Conservation (phyloP, 2,329 filamentous ascomycete species). For the Cercospora sp. region DNA sequence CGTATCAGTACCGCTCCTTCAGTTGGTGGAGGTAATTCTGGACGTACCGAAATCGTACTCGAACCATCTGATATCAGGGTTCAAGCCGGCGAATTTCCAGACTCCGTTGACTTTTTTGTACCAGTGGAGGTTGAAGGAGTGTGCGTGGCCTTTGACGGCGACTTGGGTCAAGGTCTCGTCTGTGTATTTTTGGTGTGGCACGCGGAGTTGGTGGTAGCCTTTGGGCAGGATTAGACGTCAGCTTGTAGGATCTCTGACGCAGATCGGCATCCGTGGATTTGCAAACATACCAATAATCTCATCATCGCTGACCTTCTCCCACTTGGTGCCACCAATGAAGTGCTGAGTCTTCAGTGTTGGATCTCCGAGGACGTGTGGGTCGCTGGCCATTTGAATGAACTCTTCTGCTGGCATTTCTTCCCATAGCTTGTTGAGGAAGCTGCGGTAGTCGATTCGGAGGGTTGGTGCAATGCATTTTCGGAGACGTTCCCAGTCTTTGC, state of each 20-base stretch:
- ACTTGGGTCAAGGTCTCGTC: conserved; percentile 51
- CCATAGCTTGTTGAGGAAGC: conserved; percentile 57
- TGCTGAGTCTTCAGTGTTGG: conserved; percentile 58
- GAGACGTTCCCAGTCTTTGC: conserved; percentile 65
- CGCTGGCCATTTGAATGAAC: conserved; percentile 55
- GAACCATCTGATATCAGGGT: conserved; percentile 56
- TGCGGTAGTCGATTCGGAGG: conserved; percentile 67
- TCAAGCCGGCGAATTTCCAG: conserved; percentile 60
- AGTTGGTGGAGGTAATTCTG: no score
- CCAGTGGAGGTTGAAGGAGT: conserved; percentile 56
- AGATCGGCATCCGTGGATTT: neutral
- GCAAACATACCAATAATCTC: conserved; percentile 43
- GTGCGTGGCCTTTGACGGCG: conserved; percentile 57
- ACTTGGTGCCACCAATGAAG: conserved; percentile 56
- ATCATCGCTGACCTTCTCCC: conserved; percentile 52
- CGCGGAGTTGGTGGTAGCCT: conserved; percentile 58
- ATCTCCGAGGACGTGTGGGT: conserved; percentile 56
- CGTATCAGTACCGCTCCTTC: no score
- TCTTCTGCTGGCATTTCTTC: conserved; percentile 57
- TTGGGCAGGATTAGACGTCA: neutral
- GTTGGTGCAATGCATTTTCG: conserved; percentile 63
- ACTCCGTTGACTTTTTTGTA: conserved; percentile 59
- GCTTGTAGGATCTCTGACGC: conserved; percentile 21
- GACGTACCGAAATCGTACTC: conserved; percentile 53
- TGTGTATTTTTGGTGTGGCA: conserved; percentile 58